Evolutionary conservation across 2,329 filamentous ascomycete species (phyloP), one percentile per base, ranked within the genome.

Genomic region (Dothidotthia symphoricarpi): DNA sequence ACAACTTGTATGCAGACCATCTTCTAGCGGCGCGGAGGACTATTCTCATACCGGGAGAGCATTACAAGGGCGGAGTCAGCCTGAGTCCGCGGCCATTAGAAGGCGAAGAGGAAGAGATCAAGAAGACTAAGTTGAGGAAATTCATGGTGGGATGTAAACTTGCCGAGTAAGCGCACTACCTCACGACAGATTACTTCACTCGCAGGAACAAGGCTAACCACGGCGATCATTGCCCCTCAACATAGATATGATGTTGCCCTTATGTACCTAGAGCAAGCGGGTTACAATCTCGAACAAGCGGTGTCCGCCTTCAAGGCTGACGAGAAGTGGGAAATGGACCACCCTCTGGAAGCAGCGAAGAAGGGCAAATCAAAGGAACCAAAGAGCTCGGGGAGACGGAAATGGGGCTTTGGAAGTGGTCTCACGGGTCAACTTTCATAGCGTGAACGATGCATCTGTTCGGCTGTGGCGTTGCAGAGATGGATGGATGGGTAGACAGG

Each of bases 121-220:
- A 81, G 46, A 90, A 87, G 67, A 75, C 71, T 13, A 83, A 82
- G 58, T 75, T 91, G 24, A 75, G 87, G 28, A 78, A 84, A 45
- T 91, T 84, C 73, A 90, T 90, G 86, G 81, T 88, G 2, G 75
- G 76, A 1, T 87, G 83, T 68, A 91, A 91, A 61, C 83, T 87
- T 17, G 71, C 78, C 16, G 84, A 90, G 72, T 90, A 82, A 68
- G 75, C 70, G 26, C 7, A n/a, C 16, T 34, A 33, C n/a, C 9
- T 22, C 5, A 22, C 5, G 9, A 6, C 19, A 22, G 5, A 6
- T 6, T 22, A 22, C 9, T 22, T 9, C 19, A 6, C 5, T 22
- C 12, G 3, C 27, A 8, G 15, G 31, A 27, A 28, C 39, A 26
- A 47, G 36, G 49, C 67, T 72, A 52, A 72, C 53, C 32, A 38